Evolutionary conservation across 78 protist species (phyloP), one percentile per base, ranked within the genome.

Genomic region (Dictyostelium purpureum): DNA sequence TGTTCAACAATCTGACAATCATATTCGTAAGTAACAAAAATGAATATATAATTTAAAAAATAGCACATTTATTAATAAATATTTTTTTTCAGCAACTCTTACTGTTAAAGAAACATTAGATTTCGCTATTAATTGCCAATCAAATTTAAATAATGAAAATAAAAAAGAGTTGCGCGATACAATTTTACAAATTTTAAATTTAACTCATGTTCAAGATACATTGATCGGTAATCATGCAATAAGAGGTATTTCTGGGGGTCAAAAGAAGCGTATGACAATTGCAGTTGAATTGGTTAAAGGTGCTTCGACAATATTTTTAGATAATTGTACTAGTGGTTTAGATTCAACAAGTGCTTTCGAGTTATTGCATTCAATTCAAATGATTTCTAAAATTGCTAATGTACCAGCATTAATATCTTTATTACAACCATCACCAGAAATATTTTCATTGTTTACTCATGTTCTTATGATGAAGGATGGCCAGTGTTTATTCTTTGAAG

Each of bases 171-270:
- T 79, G 31, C 47, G 65, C 4, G 28, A 69, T 2, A 28, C 26
- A 0, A 74, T 90, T 33, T 28, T 90, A 14, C 35, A 71, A 2
- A 73, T 90, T 42, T 88, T 98, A 10, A 98, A 97, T 19, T 43
- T 98, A 14, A 19, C 19, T 12, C 95, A 96, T 76, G 77, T 78
- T 0, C 80, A 71, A 1, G 89, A 96, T 63, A 56, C 96, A 1
- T 37, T 21, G 14, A 82, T 98, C 26, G 99, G 99, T 12, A 71
- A 77, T 42, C 87, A 95, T 28, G 24, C 77, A 21, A 31, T 83
- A 26, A 66, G 98, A n/a, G 99, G 99, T 33, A 88, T 98, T 45
- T 97, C 98, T 6, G 98, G 98, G 43, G 99, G 99, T 19, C 97
- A 97, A 83, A 78, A 80, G 57, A 97, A 93, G 51, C 89, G 98